Conservation (phyloP, 352 stramenopile genomes). For the Blastocystis sp. region DNA sequence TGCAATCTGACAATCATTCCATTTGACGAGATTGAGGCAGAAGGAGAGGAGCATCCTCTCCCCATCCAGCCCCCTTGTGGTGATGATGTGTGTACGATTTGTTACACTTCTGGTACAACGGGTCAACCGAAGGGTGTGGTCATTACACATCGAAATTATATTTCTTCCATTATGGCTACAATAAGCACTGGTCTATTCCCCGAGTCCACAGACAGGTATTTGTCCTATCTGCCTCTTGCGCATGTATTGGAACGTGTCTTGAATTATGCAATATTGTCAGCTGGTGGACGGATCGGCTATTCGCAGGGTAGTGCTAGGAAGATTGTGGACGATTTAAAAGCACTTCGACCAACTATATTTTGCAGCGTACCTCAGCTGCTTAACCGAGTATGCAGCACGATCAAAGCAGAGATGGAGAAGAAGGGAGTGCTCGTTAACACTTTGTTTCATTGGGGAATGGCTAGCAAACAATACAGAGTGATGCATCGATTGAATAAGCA, state of each 20-base stretch:
- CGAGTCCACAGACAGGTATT: conserved; percentile 49
- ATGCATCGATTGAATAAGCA: conserved; percentile 60
- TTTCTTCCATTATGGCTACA: conserved; percentile 67
- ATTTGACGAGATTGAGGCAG: conserved; percentile 58
- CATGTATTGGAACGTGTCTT: conserved; percentile 70
- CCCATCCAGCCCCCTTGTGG: conserved; percentile 67
- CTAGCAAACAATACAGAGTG: conserved; percentile 72
- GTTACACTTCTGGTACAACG: conserved; percentile 89
- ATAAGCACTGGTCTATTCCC: conserved; percentile 57
- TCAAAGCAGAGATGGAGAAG: conserved; percentile 72
- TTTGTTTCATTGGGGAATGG: conserved; percentile 78
- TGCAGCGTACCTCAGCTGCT: conserved; percentile 81
- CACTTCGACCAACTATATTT: conserved; percentile 83
- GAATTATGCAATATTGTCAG: conserved; percentile 64
- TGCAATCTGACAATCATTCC: conserved; percentile 64
- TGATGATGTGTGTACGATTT: conserved; percentile 85
- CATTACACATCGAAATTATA: conserved; percentile 81
- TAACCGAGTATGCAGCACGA: conserved; percentile 79
- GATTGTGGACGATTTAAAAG: conserved; percentile 83
- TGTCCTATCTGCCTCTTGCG: conserved; percentile 78
- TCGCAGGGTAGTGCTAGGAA: conserved; percentile 69
- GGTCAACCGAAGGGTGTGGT: conserved; percentile 90
- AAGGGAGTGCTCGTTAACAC: conserved; percentile 76
- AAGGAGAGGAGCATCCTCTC: conserved; percentile 62
- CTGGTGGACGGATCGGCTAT: conserved; percentile 60